A percentile compares a stretch with the other conserved stretches of the same genome.
These are phyloP conservation scores for Ceratocystis variospora DNA, from an alignment of 2,329 filamentous ascomycete species.

Conservation along the genomic window DNA sequence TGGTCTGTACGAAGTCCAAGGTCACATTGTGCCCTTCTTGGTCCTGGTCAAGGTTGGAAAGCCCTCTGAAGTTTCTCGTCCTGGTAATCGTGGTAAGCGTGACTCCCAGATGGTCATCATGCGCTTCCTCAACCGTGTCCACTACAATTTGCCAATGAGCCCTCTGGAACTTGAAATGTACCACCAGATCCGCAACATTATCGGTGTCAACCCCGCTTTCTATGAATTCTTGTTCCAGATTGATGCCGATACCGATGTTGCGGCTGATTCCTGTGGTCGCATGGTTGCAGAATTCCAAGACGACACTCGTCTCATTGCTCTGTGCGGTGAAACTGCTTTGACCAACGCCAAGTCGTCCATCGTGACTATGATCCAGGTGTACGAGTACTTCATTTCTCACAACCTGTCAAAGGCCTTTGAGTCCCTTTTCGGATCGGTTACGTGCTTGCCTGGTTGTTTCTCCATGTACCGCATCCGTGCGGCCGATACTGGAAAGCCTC, in stretches of 20 bases:
- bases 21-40: conserved; percentile 94
- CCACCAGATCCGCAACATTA: conserved; percentile 96
- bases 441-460: conserved; percentile 96
- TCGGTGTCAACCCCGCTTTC: conserved; percentile 94
- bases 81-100: conserved; percentile 97
- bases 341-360: conserved; percentile 88
- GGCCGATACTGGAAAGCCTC: conserved; percentile 82
- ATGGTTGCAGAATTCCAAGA: conserved; percentile 84
- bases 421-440: conserved; percentile 91
- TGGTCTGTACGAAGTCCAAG: conserved; percentile 91
- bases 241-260: conserved; percentile 92
- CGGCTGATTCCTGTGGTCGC: conserved; percentile 74
- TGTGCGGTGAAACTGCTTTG: conserved; percentile 87
- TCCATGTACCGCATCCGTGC: conserved; percentile 97
- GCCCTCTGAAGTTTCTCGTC: conserved; percentile 85
- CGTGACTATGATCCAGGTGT: conserved; percentile 98
- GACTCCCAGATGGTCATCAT: conserved; percentile 98
- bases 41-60: conserved; percentile 97
- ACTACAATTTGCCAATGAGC: conserved; percentile 94
- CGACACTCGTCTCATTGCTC: conserved; percentile 83
- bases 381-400: conserved; percentile 99
- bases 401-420: conserved; percentile 95
- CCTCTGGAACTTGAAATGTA: conserved; percentile 96
- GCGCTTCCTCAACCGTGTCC: conserved; percentile 97
- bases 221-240: conserved; percentile 96